These are phyloP conservation scores for Coemansia sp. DNA, from an alignment of 192 early-diverging fungal species.

Conservation along the genomic window DNA sequence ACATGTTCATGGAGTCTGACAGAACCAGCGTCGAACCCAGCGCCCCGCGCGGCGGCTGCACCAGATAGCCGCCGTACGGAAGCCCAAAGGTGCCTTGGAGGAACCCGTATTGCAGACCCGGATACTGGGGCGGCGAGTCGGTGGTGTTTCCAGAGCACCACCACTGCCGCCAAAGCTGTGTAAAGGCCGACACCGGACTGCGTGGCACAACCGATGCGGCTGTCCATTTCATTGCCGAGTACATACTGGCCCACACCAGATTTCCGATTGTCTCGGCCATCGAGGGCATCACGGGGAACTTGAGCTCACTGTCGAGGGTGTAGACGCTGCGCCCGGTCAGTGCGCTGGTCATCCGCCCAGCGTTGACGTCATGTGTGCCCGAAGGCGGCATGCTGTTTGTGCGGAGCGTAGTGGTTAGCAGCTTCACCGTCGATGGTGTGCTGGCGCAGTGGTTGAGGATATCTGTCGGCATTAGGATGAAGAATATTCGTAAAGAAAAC, in stretches of 20 bases:
- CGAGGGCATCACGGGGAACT: not conserved
- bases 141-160: not conserved
- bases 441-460: not conserved
- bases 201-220: not conserved
- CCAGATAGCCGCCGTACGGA: slow-evolving; percentile 33
- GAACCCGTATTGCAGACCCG: slow-evolving; percentile 33
- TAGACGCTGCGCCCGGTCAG: not conserved
- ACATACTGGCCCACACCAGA: slow-evolving; percentile 16
- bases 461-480: not conserved
- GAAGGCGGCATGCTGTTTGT: not conserved
- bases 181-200: not conserved
- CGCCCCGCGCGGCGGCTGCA: slow-evolving; percentile 6
- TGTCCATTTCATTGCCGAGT: slow-evolving; percentile 25
- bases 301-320: not conserved
- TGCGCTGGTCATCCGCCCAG: not conserved
- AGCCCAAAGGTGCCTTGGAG: slow-evolving; percentile 32
- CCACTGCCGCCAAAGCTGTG: not conserved
- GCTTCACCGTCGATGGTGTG: not conserved
- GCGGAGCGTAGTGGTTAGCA: not conserved
- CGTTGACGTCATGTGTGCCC: not conserved
- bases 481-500: too few species aligned
- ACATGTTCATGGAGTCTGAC: slow-evolving; percentile 25
- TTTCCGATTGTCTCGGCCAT: not conserved
- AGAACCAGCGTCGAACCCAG: slow-evolving; percentile 20
- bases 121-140: slow-evolving; percentile 28